Evolutionary conservation across 2,329 filamentous ascomycete species (phyloP), one percentile per base, ranked within the genome.

Genomic region (Claviceps sp.): DNA sequence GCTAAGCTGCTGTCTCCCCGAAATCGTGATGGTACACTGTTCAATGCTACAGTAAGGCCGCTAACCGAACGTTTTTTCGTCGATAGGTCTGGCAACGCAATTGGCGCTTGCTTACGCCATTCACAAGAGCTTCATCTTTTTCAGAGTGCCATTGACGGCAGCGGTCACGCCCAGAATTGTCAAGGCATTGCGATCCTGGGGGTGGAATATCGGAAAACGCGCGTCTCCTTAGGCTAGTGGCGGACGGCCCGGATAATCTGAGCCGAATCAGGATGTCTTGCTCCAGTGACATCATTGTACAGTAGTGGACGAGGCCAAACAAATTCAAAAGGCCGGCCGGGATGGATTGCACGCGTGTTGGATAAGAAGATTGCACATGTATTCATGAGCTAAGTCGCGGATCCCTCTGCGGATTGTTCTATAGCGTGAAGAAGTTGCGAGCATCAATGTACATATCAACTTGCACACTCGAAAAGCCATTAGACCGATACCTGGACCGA

Each of bases 121-220:
- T 54, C 93, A 98, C 75, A 98, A 98, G 72, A 94, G 86, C 60
- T 88, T 97, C 67, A 96, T 98, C 62, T 95, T 98, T 68, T 68
- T 97, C 58, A 81, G 93, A n/a, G 88, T 98, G 9, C 93, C 93
- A 8, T 71, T 97, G 57, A 93, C 93, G 1, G 89, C 88, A 13
- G 91, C 89, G 2, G 76, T 97, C 37, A 89, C 88, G 8, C 93
- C 93, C 1, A 96, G 94, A 69, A 84, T 97, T n/a, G 93, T 96
- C 62, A 94, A 88, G 69, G 79, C 82, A 13, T 73, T 98, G 30
- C 76, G 91, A 57, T 77, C 81, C 13, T 95, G 91, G 88, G 93
- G 93, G 5, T 97, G 88, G 84, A 82, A 97, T 64, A 93, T 98
- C 63, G 91, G 91, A 49, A 95, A 88, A 73, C 76, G 81, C 60